Base-by-base conservation (phyloP, 495 filamentous ascomycete genomes). In the Penicillium taxi region DNA sequence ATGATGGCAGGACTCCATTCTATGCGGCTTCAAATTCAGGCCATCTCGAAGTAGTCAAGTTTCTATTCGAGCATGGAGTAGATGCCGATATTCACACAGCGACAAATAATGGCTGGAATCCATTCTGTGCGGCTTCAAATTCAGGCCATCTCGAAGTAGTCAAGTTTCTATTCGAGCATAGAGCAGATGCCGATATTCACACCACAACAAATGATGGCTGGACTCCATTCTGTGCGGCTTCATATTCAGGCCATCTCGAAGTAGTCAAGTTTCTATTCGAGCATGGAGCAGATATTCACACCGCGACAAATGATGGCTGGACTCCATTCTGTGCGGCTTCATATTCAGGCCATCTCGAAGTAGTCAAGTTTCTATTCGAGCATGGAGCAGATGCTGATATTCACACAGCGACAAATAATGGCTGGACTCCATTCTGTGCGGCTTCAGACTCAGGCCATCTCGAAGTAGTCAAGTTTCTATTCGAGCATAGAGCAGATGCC, bases 321-420 rank as follows among this genome's bases (percentile, higher is more conserved):
- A 31, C 28, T 9, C 9, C 28, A 6, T 16, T 31, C 2, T 2
- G 3, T 24, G 18, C 9, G n/a, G 32, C 32, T 14, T 35, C 16
- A 21, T 2, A 35, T 13, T 13, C 9, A 4, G 32, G 32, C 1
- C 32, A 35, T 14, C 9, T 24, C 13, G n/a, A 35, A 2, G 19
- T 35, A n/a, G 32, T 24, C 4, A 24, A 13, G 20, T 35, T 24
- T 2, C 19, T 35, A 23, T 20, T 22, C 9, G 20, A 23, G 21
- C 18, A 35, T 5, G 32, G 32, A 3, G 32, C 32, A 23, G 20
- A 35, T 24, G n/a, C n/a, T n/a, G n/a, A n/a, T n/a, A n/a, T n/a
- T n/a, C n/a, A n/a, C n/a, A n/a, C n/a, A n/a, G n/a, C n/a, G n/a
- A n/a, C n/a, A n/a, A n/a, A n/a, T n/a, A n/a, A n/a, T n/a, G n/a